Evolutionary conservation across 1,284 basidiomycete species (phyloP).

Genomic region (Macrocystidia cucumis): DNA sequence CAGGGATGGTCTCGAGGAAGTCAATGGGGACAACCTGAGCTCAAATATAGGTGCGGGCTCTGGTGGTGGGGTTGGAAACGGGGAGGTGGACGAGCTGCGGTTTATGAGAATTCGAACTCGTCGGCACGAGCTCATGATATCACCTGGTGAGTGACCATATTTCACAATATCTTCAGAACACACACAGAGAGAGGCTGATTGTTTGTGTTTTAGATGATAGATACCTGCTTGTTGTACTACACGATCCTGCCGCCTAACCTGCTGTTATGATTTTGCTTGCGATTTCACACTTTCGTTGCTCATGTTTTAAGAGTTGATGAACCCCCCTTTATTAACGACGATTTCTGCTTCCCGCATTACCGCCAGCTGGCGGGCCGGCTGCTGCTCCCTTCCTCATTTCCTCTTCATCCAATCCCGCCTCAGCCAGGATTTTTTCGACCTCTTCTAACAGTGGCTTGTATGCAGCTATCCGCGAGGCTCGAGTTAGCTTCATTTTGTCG

Average conservation of each 20-base stretch:
- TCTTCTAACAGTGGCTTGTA: slow-evolving; percentile 79
- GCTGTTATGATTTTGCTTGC: background rate
- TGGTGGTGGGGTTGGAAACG: slow-evolving; percentile 16
- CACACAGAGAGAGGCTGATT: no score
- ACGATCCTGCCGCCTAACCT: slow-evolving; percentile 56
- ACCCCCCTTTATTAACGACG: no score
- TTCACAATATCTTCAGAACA: slow-evolving; percentile 1
- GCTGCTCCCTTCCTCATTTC: slow-evolving; percentile 54
- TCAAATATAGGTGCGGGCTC: slow-evolving; percentile 10
- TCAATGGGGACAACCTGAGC: slow-evolving; percentile 48
- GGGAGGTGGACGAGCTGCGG: slow-evolving; percentile 85
- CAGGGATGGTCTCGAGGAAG: slow-evolving; percentile 64
- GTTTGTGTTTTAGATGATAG: slow-evolving; percentile 49
- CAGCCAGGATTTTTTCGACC: slow-evolving; percentile 78
- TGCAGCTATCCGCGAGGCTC: slow-evolving; percentile 29
- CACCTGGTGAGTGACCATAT: slow-evolving; percentile 59
- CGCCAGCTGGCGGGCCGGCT: slow-evolving; percentile 23
- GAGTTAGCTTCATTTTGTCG: slow-evolving; percentile 4
- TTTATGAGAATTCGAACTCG: slow-evolving; percentile 90
- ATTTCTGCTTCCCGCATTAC: slow-evolving; percentile 43
- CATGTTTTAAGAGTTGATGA: no score
- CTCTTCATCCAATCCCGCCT: slow-evolving; percentile 83
- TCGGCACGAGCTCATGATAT: slow-evolving; percentile 90
- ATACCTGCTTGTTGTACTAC: slow-evolving; percentile 79
- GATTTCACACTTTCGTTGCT: background rate